phyloP scores from a whole-genome alignment of 2,329 filamentous ascomycete genomes.

The Dactylellina sp. region DNA sequence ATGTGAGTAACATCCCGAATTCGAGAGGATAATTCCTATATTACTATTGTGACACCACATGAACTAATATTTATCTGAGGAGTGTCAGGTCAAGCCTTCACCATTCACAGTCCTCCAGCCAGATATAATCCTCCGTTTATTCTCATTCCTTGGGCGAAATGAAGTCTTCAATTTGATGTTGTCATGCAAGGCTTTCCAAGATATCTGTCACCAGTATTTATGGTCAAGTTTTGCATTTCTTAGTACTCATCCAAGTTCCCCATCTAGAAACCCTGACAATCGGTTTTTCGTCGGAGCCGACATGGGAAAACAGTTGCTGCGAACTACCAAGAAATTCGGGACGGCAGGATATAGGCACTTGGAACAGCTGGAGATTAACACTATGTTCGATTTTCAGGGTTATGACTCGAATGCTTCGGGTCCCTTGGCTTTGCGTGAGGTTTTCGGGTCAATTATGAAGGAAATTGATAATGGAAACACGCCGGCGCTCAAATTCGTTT shows the following conservation, averaged over 20 bases:
- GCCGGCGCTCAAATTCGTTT: neutral
- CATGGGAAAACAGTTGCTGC: neutral
- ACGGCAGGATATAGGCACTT: neutral
- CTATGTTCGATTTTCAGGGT: too few species aligned
- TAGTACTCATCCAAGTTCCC: neutral
- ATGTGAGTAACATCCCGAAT: too few species aligned
- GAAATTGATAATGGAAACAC: constrained; percentile 13
- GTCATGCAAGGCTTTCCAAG: neutral
- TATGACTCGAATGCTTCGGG: too few species aligned
- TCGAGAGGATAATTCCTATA: too few species aligned
- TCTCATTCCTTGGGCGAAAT: neutral
- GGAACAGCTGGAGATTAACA: neutral
- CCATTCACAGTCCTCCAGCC: neutral
- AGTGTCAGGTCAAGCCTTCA: neutral
- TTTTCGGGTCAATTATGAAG: neutral
- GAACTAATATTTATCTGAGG: neutral
- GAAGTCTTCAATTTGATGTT: constrained; percentile 23
- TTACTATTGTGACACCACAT: too few species aligned
- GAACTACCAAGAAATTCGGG: neutral
- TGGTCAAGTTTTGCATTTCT: constrained; percentile 22
- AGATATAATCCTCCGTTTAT: neutral
- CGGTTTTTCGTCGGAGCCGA: neutral
- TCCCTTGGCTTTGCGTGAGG: neutral
- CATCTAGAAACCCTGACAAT: neutral
- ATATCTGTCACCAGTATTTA: constrained; percentile 12